Evolutionary conservation across 2,329 filamentous ascomycete species (phyloP).

Genomic region (Akanthomyces uredinophilus): DNA sequence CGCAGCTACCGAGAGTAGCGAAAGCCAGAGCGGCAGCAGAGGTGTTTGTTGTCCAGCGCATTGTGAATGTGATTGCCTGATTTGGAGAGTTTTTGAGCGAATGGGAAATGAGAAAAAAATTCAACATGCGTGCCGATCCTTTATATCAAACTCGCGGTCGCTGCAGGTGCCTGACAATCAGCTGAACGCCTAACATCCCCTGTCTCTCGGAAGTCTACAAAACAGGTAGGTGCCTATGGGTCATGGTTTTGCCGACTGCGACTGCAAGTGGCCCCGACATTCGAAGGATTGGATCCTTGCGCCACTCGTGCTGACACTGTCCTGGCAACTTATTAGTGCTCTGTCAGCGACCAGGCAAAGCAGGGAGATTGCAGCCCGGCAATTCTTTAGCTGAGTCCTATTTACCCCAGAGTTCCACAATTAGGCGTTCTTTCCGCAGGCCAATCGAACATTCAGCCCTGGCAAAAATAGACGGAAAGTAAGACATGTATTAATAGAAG

Average conservation of each 20-base stretch:
- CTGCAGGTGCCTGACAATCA: not conserved
- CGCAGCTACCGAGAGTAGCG: slow-evolving; percentile 5
- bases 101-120: not conserved
- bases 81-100: not conserved
- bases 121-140: not conserved
- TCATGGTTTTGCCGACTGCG: not conserved
- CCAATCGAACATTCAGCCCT: not conserved
- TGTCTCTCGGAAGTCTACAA: not conserved
- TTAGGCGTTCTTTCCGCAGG: not conserved
- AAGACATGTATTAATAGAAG: not conserved
- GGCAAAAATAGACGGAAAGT: not conserved
- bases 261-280: not conserved
- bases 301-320: not conserved
- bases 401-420: not conserved
- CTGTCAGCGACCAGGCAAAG: not conserved
- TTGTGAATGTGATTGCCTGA: not conserved
- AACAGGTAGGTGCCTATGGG: not conserved
- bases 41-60: not conserved
- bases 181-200: not conserved
- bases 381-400: not conserved
- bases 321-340: no score
- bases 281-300: slow-evolving; percentile 1
- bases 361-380: not conserved
- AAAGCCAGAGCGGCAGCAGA: slow-evolving; percentile 3
- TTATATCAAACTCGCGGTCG: not conserved